A percentile compares a stretch with the other conserved stretches of the same genome.
phyloP scores from a whole-genome alignment of 208 protist species.

The Leishmania guyanensis region DNA sequence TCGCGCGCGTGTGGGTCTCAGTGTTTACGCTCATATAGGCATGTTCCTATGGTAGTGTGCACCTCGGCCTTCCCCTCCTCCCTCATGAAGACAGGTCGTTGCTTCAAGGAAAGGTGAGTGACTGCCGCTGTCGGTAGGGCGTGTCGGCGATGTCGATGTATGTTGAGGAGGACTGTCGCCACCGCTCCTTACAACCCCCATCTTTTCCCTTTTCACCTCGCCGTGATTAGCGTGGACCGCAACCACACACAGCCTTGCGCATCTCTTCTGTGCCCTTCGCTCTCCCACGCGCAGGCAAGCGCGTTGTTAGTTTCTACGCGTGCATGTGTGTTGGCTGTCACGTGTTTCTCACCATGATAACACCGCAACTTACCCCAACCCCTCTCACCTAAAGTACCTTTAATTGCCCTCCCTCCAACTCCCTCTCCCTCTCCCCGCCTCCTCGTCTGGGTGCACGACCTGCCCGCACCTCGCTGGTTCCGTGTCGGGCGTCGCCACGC shows the following conservation, averaged over 20 bases:
- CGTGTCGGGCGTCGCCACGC: neutral
- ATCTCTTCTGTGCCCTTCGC: neutral
- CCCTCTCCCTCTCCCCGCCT: neutral
- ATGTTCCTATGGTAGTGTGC: neutral
- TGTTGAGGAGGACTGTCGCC: neutral
- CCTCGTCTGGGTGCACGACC: neutral
- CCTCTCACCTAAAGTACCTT: neutral
- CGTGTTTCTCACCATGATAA: neutral
- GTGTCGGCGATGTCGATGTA: neutral
- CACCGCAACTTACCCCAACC: neutral
- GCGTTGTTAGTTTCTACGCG: neutral
- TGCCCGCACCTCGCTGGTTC: neutral
- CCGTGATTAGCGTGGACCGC: neutral
- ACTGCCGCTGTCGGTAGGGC: neutral
- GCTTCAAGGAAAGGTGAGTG: neutral
- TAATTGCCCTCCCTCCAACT: neutral
- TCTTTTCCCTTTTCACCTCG: neutral
- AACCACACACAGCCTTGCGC: neutral
- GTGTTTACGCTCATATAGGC: neutral
- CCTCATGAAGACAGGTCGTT: neutral
- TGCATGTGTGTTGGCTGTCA: neutral
- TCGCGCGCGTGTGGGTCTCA: conserved; percentile 1
- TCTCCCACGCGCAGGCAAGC: no score
- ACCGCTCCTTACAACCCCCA: no score
- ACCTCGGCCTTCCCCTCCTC: neutral